Conservation (phyloP, 1,284 basidiomycete genomes). For the Cutaneotrichosporon mucoides region DNA sequence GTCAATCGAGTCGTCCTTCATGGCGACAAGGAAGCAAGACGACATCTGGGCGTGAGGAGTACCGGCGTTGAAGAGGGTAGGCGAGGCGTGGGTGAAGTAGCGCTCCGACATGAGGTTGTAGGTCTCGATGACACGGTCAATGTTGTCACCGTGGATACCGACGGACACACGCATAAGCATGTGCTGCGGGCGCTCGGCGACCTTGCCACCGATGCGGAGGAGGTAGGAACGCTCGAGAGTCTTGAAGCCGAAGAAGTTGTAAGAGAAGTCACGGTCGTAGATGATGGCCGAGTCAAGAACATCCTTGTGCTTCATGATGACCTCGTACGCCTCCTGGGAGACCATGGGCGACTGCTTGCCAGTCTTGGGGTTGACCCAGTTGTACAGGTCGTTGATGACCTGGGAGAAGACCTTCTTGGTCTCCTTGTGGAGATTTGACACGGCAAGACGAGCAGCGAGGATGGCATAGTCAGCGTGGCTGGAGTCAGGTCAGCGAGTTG, state of each 20-base stretch:
- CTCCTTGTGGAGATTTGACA: constrained; percentile 99
- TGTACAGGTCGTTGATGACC: constrained; percentile 85
- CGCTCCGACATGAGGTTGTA: constrained; percentile 94
- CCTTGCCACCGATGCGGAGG: constrained; percentile 86
- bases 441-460: constrained; percentile 86
- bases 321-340: constrained; percentile 77
- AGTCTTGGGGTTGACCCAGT: constrained; percentile 97
- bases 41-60: constrained; percentile 93
- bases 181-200: constrained; percentile 96
- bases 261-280: constrained; percentile 96
- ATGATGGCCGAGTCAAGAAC: constrained; percentile 90
- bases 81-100: constrained; percentile 97
- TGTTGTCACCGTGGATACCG: constrained; percentile 88
- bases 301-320: constrained; percentile 78
- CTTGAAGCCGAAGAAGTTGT: constrained; percentile 98
- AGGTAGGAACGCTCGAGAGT: constrained; percentile 98
- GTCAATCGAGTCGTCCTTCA: constrained; percentile 99
- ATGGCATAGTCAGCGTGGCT: constrained; percentile 96
- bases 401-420: constrained; percentile 95
- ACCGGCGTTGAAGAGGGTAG: constrained; percentile 97
- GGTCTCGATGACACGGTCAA: constrained; percentile 86
- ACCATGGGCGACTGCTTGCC: constrained; percentile 85
- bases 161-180: constrained; percentile 99
- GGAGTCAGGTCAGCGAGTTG: background rate
- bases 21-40: constrained; percentile 95